Conservation (phyloP, 2,329 filamentous ascomycete species). For the Dactylellina sp. region DNA sequence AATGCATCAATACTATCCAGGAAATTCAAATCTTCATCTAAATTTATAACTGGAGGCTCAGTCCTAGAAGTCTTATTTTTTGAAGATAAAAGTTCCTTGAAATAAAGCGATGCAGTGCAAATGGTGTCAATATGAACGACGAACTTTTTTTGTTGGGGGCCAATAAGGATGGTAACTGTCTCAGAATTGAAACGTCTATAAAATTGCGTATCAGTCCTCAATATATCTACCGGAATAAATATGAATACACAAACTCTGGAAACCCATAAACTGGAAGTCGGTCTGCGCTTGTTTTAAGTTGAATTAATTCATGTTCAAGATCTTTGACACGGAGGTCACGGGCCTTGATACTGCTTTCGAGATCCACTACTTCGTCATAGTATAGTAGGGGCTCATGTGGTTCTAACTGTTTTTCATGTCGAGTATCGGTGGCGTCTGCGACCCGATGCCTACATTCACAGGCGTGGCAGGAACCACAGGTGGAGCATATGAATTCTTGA, state of each 20-base stretch:
- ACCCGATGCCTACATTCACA: too few species aligned
- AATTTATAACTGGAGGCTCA: neutral
- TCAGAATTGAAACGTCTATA: conserved; percentile 2
- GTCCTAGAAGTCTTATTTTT: neutral
- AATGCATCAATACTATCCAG: conserved; percentile 8
- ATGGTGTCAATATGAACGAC: conserved; percentile 1
- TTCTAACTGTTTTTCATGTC: neutral
- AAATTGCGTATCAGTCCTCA: neutral
- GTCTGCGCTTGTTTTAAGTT: neutral
- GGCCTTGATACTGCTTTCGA: too few species aligned
- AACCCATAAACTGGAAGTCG: neutral
- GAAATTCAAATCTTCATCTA: neutral
- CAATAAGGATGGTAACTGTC: neutral
- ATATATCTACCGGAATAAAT: neutral
- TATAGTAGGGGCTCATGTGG: too few species aligned
- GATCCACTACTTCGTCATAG: too few species aligned
- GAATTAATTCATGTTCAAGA: neutral
- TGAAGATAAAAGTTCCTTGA: neutral
- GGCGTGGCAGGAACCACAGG: too few species aligned
- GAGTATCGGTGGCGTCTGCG: too few species aligned
- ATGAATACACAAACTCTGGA: neutral
- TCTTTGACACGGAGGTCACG: neutral
- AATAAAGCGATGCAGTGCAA: conserved; percentile 13
- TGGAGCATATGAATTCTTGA: too few species aligned
- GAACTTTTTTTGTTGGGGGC: conserved; percentile 10